Evolutionary conservation across 331 rosid genomes (phyloP).

Genomic region (Saraca asoca): DNA sequence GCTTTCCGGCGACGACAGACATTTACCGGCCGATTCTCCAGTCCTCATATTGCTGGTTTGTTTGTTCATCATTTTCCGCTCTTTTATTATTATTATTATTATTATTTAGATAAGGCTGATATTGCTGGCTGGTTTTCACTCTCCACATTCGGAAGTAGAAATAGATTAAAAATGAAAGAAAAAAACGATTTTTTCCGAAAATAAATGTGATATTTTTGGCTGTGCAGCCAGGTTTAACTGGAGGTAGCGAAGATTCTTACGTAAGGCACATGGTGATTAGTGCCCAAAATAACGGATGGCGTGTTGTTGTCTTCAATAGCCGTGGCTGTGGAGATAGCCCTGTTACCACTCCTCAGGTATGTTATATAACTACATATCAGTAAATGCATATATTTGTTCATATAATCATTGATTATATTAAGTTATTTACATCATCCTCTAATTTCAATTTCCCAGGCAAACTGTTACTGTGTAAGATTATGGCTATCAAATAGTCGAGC

Average conservation of each 20-base stretch:
- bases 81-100: not conserved
- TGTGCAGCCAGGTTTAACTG: constrained; percentile 90
- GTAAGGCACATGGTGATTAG: constrained; percentile 78
- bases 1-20: constrained; percentile 64
- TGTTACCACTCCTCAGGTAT: constrained; percentile 86
- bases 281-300: constrained; percentile 75
- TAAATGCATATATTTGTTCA: too few species aligned
- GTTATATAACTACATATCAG: too few species aligned
- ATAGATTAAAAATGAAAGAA: not conserved
- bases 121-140: too few species aligned
- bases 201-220: not conserved
- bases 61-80: not conserved
- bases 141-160: too few species aligned
- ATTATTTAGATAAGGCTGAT: too few species aligned
- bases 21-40: constrained; percentile 57
- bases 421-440: too few species aligned
- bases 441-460: too few species aligned
- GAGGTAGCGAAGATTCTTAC: constrained; percentile 80
- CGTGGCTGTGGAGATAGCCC: constrained; percentile 93
- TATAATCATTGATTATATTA: too few species aligned
- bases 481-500: too few species aligned
- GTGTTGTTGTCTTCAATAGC: constrained; percentile 87
- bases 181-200: not conserved
- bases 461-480: too few species aligned
- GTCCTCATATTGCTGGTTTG: constrained; percentile 82